Base-by-base conservation (phyloP, 768 basidiomycete genomes). In the Leccinum olivaceopallidum region DNA sequence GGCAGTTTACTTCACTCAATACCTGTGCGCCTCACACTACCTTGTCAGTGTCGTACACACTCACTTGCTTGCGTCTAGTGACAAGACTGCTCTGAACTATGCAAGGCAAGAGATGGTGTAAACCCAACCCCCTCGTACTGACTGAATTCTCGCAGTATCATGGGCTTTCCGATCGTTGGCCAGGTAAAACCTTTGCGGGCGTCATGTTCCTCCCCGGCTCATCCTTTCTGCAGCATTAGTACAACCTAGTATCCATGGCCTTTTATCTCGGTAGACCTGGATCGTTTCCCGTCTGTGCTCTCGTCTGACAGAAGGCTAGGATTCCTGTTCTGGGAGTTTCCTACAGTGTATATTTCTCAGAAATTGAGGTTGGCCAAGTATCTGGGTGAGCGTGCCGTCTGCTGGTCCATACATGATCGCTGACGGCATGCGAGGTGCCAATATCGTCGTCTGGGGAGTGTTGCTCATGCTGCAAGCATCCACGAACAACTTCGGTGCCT, bases 51-150 rank as follows among this genome's bases (percentile, higher is more conserved):
- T 14, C 26, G 22, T 10, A 20, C 18, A 13, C 5, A 12, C 50
- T 71, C 26, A 65, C 49, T 18, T 42, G 51, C 56, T 49, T 58
- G 4, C 47, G 42, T 59, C 5, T 59, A 86, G 86, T 61, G 88
- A 89, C 71, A 89, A 89, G 77, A 87, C 86, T 4, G 83, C 85
- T 13, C 69, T 88, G 42, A 87, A 87, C 68, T 88, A 88, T 76
- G 86, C 87, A n/a, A 85, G 84, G 85, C 81, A 62, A 28, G 69
- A 57, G 13, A 47, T 14, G 24, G 18, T 4, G 12, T n/a, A n/a
- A 20, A 20, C 6, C 20, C 13, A 1, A 39, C 24, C 6, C 7
- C 10, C 6, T 30, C 48, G 30, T 51, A 34, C 55, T 56, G 30
- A 73, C 10, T 8, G 55, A 65, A 14, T 5, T 57, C 65, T 32